Percentiles rank a stretch among this genome's conserved stretches.
Conservation (phyloP, 306 rosid species). For the barrel medic (Medicago truncatula) region MtrunA17r5.0-ANR NC_053045.1:56406001-56406500, state of each 20-base stretch:
- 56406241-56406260: background rate
- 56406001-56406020: background rate
- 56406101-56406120: background rate
- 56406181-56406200: background rate
- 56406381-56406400: background rate
- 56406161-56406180: background rate
- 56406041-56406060: background rate
- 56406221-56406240: background rate
- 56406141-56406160: background rate
- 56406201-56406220: background rate
- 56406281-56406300: background rate
- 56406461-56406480: background rate
- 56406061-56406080: too few species aligned
- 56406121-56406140: background rate
- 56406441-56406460: background rate
- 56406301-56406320: background rate
- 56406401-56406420: background rate
- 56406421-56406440: too few species aligned
- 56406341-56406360: background rate
- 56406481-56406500: constrained; percentile 31
- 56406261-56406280: background rate
- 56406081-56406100: background rate
- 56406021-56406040: background rate
- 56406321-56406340: too few species aligned
- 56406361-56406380: background rate